Conservation (phyloP, 106 monocot species). For the Acorus gramineus region DNA sequence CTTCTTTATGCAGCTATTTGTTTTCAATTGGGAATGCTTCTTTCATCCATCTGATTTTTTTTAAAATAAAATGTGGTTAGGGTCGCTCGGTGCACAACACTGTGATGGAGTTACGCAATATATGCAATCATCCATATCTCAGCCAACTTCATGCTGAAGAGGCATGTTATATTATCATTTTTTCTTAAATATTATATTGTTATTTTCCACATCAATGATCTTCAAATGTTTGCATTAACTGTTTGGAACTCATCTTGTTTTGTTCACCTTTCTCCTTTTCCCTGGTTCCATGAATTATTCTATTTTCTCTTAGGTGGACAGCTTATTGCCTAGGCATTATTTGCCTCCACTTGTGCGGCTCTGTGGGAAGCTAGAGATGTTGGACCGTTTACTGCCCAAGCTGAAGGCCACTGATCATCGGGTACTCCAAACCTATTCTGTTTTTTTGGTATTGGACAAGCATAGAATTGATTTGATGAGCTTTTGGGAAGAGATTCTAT, state of each 20-base stretch:
- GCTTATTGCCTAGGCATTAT: conserved; percentile 76
- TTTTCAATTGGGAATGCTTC: background rate
- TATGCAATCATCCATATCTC: conserved; percentile 97
- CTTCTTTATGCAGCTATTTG: background rate
- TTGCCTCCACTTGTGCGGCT: conserved; percentile 83
- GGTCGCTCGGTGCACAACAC: conserved; percentile 91
- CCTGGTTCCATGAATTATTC: background rate
- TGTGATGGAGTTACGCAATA: conserved; percentile 98
- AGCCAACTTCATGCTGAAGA: conserved; percentile 92
- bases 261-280: conserved; percentile 1
- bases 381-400: conserved; percentile 90
- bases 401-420: conserved; percentile 96
- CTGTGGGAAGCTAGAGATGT: conserved; percentile 98
- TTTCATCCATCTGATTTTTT: background rate
- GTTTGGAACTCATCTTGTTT: background rate
- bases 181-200: background rate
- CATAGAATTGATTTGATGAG: background rate
- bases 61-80: conserved; percentile 19
- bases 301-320: conserved; percentile 45
- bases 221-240: background rate
- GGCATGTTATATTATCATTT: conserved; percentile 21
- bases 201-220: too few relatives aligned
- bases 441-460: background rate
- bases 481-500: background rate
- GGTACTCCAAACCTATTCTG: conserved; percentile 17